Percentiles rank a stretch among this genome's conserved stretches.
phyloP scores from a whole-genome alignment of 2,329 filamentous ascomycete genomes.

The Talaromyces sp. region DNA sequence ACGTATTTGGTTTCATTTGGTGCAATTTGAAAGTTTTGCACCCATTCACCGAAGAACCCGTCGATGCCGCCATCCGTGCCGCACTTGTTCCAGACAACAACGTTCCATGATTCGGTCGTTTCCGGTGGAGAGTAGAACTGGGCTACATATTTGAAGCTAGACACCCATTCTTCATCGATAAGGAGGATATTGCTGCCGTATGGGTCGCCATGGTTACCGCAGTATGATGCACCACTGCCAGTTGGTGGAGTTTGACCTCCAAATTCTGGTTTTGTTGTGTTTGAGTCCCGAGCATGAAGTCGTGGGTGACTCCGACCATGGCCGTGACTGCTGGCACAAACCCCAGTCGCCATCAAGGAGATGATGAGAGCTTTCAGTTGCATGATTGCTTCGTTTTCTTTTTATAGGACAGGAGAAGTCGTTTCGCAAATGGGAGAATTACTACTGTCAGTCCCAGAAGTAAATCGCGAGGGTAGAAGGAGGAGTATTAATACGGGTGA shows the following conservation, averaged over 20 bases:
- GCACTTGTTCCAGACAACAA: constrained; percentile 36
- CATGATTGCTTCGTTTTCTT: neutral
- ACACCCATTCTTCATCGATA: constrained; percentile 25
- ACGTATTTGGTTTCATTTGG: constrained; percentile 29
- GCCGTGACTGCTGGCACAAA: constrained; percentile 30
- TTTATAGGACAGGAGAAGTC: neutral
- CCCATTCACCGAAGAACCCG: constrained; percentile 22
- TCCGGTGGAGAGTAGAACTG: constrained; percentile 22
- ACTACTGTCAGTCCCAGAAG: neutral
- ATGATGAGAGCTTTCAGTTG: constrained; percentile 21
- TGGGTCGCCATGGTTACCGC: constrained; percentile 31
- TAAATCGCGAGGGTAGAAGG: neutral
- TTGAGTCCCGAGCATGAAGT: constrained; percentile 10
- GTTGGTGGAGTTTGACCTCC: constrained; percentile 19
- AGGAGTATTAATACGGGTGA: neutral
- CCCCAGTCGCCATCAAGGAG: constrained; percentile 29
- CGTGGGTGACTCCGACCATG: constrained; percentile 26
- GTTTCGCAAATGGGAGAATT: neutral
- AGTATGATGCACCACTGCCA: constrained; percentile 20
- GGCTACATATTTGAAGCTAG: constrained; percentile 31
- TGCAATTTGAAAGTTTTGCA: constrained; percentile 28
- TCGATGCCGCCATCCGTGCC: constrained; percentile 26
- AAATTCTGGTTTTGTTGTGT: constrained; percentile 19
- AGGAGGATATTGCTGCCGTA: constrained; percentile 37
- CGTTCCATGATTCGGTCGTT: constrained; percentile 25